These are phyloP conservation scores for Scalesia atractyloides DNA, from an alignment of 129 eudicot species.

Conservation along the genomic window DNA sequence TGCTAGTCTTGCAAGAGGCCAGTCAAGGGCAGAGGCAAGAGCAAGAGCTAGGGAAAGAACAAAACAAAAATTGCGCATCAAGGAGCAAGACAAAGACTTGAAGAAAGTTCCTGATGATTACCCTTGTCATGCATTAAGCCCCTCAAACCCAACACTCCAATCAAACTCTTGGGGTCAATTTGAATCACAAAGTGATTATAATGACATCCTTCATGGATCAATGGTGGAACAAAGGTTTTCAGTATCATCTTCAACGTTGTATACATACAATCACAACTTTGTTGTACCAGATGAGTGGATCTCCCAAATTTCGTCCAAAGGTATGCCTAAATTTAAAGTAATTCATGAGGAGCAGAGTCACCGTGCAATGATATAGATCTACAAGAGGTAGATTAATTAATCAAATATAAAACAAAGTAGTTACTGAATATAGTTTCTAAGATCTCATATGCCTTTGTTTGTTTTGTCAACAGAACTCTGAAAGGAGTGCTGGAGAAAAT, in stretches of 20 bases:
- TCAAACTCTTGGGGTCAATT: conserved; percentile 26
- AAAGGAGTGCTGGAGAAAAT: background rate
- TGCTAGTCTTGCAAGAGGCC: conserved; percentile 34
- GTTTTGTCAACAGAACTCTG: conserved; percentile 6
- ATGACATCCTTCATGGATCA: background rate
- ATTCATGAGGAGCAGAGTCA: conserved; percentile 15
- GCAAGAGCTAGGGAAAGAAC: conserved; percentile 82
- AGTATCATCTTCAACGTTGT: conserved; percentile 14
- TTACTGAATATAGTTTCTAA: background rate
- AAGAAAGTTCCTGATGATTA: conserved; percentile 29
- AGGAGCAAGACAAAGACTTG: conserved; percentile 17
- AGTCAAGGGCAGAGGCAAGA: conserved; percentile 71
- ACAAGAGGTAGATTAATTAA: conserved; percentile 4
- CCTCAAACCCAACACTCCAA: conserved; percentile 7
- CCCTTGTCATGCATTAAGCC: conserved; percentile 8
- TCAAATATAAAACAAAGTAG: background rate
- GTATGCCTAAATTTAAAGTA: conserved; percentile 16
- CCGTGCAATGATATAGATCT: conserved; percentile 9
- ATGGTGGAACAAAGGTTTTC: conserved; percentile 4
- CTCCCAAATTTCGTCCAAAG: conserved; percentile 21
- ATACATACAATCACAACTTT: conserved; percentile 19
- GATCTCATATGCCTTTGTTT: background rate
- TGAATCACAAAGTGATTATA: conserved; percentile 18
- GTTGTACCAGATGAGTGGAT: conserved; percentile 5
- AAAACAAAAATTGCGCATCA: conserved; percentile 40